phyloP scores from a whole-genome alignment of 108 stramenopile genomes.

The Cyclotella distinguenda region DNA sequence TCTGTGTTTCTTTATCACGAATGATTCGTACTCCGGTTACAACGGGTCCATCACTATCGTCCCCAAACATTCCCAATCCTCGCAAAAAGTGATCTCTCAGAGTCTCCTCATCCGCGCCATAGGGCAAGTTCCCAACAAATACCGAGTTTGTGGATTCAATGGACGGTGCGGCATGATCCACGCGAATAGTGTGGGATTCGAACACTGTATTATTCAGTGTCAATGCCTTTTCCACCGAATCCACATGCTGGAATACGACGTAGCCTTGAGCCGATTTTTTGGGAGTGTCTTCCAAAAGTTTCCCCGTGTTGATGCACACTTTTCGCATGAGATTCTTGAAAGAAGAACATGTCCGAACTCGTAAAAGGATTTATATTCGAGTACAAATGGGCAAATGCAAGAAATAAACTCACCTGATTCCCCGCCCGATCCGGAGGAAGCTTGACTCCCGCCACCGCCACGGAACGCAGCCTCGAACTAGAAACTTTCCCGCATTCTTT shows the following conservation, averaged over 20 bases:
- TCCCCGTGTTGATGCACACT: conserved; percentile 67
- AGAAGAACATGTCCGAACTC: not conserved
- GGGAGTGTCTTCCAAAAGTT: conserved; percentile 33
- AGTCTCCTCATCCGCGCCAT: conserved; percentile 66
- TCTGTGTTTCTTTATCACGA: conserved; percentile 73
- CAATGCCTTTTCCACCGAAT: conserved; percentile 63
- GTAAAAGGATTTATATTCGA: not conserved
- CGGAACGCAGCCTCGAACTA: conserved; percentile 59
- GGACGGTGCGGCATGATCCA: conserved; percentile 46
- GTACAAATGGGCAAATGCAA: not conserved
- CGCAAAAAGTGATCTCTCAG: conserved; percentile 62
- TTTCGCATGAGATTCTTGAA: conserved; percentile 59
- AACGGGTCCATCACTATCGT: conserved; percentile 36
- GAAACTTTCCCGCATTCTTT: conserved; percentile 59
- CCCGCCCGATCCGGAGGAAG: conserved; percentile 70
- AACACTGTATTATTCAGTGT: conserved; percentile 65
- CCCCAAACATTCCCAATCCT: conserved; percentile 29
- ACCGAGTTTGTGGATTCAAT: conserved; percentile 64
- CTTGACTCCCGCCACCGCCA: conserved; percentile 74
- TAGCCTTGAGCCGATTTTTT: conserved; percentile 63
- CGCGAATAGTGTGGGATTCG: conserved; percentile 54
- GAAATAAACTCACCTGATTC: conserved; percentile 46
- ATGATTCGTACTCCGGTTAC: conserved; percentile 73
- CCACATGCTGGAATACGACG: conserved; percentile 67
- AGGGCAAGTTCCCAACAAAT: conserved; percentile 81